phyloP scores from a whole-genome alignment of 345 rosid species.

The Pistacia vera region DNA sequence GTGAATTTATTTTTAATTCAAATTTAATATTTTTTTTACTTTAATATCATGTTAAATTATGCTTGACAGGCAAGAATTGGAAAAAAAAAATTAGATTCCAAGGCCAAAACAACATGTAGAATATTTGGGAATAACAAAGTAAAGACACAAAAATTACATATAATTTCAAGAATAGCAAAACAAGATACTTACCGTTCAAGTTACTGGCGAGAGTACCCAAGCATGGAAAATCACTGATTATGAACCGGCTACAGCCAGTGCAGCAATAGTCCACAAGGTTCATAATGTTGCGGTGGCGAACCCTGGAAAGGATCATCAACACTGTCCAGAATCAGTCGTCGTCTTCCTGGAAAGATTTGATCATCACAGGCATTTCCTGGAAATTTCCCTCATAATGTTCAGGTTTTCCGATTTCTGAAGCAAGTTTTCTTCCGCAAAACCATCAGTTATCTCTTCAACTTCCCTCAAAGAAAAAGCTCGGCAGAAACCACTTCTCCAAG shows the following conservation, averaged over 20 bases:
- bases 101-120: too few species aligned
- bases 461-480: conserved; percentile 37
- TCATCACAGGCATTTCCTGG: conserved; percentile 34
- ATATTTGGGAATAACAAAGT: too few species aligned
- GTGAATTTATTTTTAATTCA: too few species aligned
- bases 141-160: too few species aligned
- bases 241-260: conserved; percentile 27
- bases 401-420: neutral
- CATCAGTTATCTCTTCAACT: conserved; percentile 40
- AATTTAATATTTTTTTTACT: too few species aligned
- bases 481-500: conserved; percentile 47
- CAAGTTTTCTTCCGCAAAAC: conserved; percentile 30
- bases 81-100: too few species aligned
- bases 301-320: conserved; percentile 38
- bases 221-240: conserved; percentile 37
- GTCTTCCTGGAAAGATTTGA: conserved; percentile 26
- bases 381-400: conserved; percentile 30
- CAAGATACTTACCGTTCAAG: conserved; percentile 27
- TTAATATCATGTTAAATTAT: too few species aligned
- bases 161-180: too few species aligned
- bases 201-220: conserved; percentile 35
- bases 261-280: conserved; percentile 53
- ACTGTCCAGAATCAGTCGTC: conserved; percentile 47
- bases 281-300: conserved; percentile 45
- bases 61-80: too few species aligned